Base-by-base conservation (phyloP, 805 yeast genomes). In the Yamadazyma scolyti region DNA sequence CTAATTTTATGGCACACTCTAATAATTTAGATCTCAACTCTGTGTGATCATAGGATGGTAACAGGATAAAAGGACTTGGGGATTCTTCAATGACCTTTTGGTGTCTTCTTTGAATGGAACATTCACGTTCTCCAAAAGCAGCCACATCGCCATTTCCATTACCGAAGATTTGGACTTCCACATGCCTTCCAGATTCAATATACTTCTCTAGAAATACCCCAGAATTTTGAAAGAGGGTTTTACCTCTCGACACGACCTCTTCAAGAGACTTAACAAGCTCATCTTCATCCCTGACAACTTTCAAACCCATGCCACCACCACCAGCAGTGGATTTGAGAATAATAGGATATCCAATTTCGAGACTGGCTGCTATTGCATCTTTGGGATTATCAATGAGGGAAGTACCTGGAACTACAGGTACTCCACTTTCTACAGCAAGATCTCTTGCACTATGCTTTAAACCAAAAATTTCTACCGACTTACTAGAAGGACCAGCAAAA, bases 241-340 rank as follows among this genome's bases (percentile, higher is more conserved):
- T 71, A 43, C 97, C 98, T 61, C 88, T 95, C 58, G 88, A 96
- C 52, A 85, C 82, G 24, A 93, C 97, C 9, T 95, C 81, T 47
- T 75, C 82, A 59, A 86, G 90, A 5, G 88, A 93, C 37, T 80
- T 65, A 58, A 77, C 82, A 42, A 90, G 77, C 39, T 90, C 96
- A 12, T 55, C 76, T 43, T 75, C 83, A 20, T 77, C 69, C 51
- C 88, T 95, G 31, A 87, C 97, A 52, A 87, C 83, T 59, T 89
- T 97, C 45, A 90, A 66, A 42, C 98, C 98, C 53, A 90, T 90
- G 59, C 98, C 97, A 59, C 98, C 98, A 51, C 98, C 98, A 54
- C 98, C 98, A 17, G 97, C 97, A 37, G 97, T 90, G 16, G 95
- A 83, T 61, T 90, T 90, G 32, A 90, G 83, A 97, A 90, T 90